These are phyloP conservation scores for Rhizopus sp. DNA, from an alignment of 371 early-diverging fungal species.

Conservation along the genomic window DNA sequence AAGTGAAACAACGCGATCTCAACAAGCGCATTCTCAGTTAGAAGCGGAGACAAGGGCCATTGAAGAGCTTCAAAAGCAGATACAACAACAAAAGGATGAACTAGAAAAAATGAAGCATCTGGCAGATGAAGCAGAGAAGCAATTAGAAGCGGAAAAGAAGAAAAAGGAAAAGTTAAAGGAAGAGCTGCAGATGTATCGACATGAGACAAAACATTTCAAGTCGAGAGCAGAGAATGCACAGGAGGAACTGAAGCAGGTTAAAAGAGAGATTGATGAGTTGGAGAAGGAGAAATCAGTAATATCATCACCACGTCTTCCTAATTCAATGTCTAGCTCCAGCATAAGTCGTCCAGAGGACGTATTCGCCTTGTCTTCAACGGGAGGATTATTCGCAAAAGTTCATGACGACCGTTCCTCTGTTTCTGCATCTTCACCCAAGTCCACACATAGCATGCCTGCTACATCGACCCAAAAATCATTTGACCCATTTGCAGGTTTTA, in stretches of 20 bases:
- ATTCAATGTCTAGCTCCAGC: neutral
- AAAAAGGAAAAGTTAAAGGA: constrained; percentile 33
- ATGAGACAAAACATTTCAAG: constrained; percentile 38
- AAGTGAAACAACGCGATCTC: constrained; percentile 23
- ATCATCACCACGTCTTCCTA: neutral
- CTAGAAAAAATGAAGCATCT: constrained; percentile 32
- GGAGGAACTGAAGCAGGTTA: constrained; percentile 17
- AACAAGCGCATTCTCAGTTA: constrained; percentile 26
- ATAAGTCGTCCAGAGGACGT: constrained; percentile 17
- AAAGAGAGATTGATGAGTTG: constrained; percentile 28
- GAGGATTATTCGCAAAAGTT: constrained; percentile 30
- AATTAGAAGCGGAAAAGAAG: constrained; percentile 30
- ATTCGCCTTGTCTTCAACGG: constrained; percentile 25
- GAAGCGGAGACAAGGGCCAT: constrained; percentile 29
- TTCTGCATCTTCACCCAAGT: constrained; percentile 8
- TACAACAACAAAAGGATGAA: constrained; percentile 33
- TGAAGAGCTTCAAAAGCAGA: constrained; percentile 25
- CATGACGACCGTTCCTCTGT: constrained; percentile 1
- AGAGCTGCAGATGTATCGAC: constrained; percentile 36
- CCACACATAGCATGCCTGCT: constrained; percentile 2
- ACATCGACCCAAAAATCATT: constrained; percentile 16
- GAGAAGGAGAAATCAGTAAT: constrained; percentile 16
- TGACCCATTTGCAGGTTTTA: constrained; percentile 47
- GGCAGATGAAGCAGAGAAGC: constrained; percentile 39
- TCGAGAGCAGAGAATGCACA: constrained; percentile 34